A percentile compares a stretch with the other conserved stretches of the same genome.
phyloP scores from a whole-genome alignment of 148 eudicot species.

The Persicaria tinctoria region DNA sequence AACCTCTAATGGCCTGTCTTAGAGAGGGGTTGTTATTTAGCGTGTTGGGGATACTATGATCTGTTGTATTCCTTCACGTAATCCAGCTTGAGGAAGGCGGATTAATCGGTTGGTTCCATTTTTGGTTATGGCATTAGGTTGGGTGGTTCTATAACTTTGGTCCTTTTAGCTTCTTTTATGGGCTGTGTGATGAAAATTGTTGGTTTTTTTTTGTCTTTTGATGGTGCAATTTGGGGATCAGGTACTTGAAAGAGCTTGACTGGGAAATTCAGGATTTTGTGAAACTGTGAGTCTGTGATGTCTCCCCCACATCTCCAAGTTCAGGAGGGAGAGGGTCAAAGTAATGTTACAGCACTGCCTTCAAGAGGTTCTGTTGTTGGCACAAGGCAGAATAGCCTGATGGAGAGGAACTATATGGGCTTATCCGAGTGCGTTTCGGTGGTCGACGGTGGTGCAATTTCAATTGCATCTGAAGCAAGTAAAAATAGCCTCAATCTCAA shows the following conservation, averaged over 20 bases:
- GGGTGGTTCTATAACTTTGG: not conserved
- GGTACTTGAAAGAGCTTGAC: not conserved
- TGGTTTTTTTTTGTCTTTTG: not conserved
- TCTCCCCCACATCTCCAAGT: constrained; percentile 29
- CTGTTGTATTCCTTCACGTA: constrained; percentile 4
- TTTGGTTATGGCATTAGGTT: not conserved
- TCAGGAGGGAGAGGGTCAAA: constrained; percentile 25
- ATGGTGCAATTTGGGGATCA: not conserved
- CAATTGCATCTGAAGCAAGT: constrained; percentile 26
- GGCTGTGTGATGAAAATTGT: not conserved
- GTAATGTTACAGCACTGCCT: constrained; percentile 26
- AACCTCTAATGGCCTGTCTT: not conserved
- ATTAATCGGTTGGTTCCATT: not conserved
- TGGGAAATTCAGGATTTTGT: constrained; percentile 1
- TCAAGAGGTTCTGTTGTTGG: constrained; percentile 25
- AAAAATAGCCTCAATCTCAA: constrained; percentile 34
- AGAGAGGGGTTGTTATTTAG: not conserved
- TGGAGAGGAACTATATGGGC: constrained; percentile 46
- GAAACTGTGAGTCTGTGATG: constrained; percentile 22
- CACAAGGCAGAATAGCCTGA: constrained; percentile 17
- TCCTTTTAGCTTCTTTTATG: not conserved
- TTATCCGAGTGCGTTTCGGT: constrained; percentile 45
- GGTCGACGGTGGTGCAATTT: constrained; percentile 37
- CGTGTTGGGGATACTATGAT: constrained; percentile 1
- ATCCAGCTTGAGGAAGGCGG: not conserved